Base-by-base conservation (phyloP, 176 grass and related monocot genomes). In the Panicum miliaceum region DNA sequence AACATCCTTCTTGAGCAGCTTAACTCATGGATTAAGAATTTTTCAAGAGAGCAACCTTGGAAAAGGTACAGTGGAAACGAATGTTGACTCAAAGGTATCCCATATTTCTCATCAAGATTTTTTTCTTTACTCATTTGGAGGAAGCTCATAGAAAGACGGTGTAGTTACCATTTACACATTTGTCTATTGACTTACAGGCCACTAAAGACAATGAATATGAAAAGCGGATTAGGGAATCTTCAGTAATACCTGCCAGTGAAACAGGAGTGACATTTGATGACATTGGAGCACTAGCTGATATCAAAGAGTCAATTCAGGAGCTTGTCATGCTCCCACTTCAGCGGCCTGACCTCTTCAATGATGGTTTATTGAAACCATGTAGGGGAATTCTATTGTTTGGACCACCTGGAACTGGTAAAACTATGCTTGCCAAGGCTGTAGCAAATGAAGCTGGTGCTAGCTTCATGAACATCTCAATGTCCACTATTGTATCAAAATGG, bases 201-300 rank as follows among this genome's bases (percentile, higher is more conserved):
- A 69, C 71, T 71, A 88, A 88, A 85, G 88, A 95, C 77, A 96
- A 90, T 0, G 93, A 92, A 77, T 90, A 89, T 34, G 96, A 98
- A 88, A 98, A 95, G 59, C 78, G 43, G 20, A 92, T 98, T 34
- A 87, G 86, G 70, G 81, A 86, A 73, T 80, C 86, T 10, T 77
- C 86, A 12, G 88, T 95, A 54, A 87, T 98, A 79, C 91, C 91
- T n/a, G 80, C 96, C 12, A 78, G 52, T 87, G 83, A 98, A 75
- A 94, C 84, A 81, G 91, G 91, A 76, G 93, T 96, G 32, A 92
- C 89, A 65, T 96, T 99, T 69, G 87, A 94, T 71, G 92, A 94
- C 51, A 91, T 94, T 35, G 92, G 92, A 35, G 89, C 92, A 47
- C 67, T 94, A 43, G 64, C 69, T 40, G 87, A 91, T 78, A 86